Percentiles rank a stretch among this genome's conserved stretches.
Evolutionary conservation across 1,139 yeast species (phyloP).

Genomic region (Pneumocystis carinii): DNA sequence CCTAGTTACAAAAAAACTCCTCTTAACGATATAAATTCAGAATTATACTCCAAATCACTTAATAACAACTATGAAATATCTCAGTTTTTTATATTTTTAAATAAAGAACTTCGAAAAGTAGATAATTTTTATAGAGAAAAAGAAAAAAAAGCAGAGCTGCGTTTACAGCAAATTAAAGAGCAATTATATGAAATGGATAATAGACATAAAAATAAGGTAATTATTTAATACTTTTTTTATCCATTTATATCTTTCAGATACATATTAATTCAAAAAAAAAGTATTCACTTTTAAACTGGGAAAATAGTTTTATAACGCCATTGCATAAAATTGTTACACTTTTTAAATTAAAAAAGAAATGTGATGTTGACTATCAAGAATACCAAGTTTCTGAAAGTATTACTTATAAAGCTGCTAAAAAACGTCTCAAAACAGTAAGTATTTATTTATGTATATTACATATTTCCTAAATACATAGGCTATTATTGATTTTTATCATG

Average conservation of each 20-base stretch:
- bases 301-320: neutral
- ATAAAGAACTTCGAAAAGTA: conserved; percentile 42
- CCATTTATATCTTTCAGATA: neutral
- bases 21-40: neutral
- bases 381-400: conserved; percentile 45
- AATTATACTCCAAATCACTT: neutral
- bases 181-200: conserved; percentile 45
- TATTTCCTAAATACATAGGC: neutral
- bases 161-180: conserved; percentile 49
- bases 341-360: conserved; percentile 3
- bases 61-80: conserved; percentile 23
- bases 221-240: conserved; percentile 13
- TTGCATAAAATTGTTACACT: conserved; percentile 1
- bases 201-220: conserved; percentile 31
- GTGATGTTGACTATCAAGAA: conserved; percentile 1
- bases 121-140: conserved; percentile 44
- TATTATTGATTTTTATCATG: neutral
- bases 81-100: conserved; percentile 49
- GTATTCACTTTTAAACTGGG: neutral
- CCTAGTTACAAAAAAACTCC: neutral
- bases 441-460: neutral
- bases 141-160: conserved; percentile 45
- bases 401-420: neutral
- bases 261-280: conserved; percentile 1
- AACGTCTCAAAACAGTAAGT: neutral